Conservation (phyloP, 2,329 filamentous ascomycete species). For the Fusarium caatingaense region DNA sequence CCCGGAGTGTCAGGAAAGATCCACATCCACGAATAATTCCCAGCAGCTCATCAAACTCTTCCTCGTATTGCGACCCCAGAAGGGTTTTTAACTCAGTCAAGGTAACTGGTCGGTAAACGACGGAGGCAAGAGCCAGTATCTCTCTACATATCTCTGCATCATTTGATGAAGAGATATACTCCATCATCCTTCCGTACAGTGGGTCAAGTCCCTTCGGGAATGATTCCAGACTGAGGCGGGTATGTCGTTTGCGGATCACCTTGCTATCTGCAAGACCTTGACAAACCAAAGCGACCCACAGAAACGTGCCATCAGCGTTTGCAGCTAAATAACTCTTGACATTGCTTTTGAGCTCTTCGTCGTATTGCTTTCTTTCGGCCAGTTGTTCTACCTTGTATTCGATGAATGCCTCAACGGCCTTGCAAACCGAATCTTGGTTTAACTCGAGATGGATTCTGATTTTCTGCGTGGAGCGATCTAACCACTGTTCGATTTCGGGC, state of each 20-base stretch:
- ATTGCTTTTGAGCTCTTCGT: accelerated
- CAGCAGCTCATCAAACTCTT: background rate
- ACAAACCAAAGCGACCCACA: background rate
- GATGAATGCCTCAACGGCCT: background rate
- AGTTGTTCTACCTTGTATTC: background rate
- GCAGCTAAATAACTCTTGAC: background rate
- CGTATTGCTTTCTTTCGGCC: accelerated
- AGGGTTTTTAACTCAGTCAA: accelerated
- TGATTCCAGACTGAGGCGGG: accelerated
- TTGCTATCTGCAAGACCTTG: accelerated
- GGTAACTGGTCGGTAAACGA: background rate
- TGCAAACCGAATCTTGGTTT: accelerated
- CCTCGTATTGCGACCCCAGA: accelerated
- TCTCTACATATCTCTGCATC: background rate
- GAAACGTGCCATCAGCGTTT: background rate
- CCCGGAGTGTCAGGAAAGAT: accelerated
- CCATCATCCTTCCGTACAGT: accelerated
- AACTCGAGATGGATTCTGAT: background rate
- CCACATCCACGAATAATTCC: accelerated
- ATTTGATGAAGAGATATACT: accelerated
- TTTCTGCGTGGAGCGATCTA: accelerated
- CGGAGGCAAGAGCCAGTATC: background rate
- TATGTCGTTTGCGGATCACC: accelerated
- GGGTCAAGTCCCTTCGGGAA: accelerated
- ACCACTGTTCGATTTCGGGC: accelerated